Evolutionary conservation across 2,329 filamentous ascomycete genomes (phyloP).

Genomic region (Zymoseptoria crescenta): DNA sequence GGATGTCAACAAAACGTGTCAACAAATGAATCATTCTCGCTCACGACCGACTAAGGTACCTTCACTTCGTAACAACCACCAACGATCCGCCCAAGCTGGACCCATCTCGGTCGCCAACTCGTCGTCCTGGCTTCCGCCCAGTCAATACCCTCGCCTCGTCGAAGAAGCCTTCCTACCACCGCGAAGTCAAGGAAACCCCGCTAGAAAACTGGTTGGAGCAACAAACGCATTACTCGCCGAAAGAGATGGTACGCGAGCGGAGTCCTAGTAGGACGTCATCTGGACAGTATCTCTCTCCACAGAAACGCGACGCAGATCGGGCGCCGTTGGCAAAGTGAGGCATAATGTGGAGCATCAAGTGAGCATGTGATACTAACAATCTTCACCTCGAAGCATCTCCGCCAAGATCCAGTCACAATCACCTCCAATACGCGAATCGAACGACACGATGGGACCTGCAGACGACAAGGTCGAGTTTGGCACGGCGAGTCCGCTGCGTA

Average conservation of each 20-base stretch:
- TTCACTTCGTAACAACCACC: not conserved
- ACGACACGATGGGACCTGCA: constrained; percentile 2
- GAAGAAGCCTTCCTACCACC: constrained; percentile 6
- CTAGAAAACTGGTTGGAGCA: constrained; percentile 1
- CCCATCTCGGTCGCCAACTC: constrained; percentile 5
- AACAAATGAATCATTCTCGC: not conserved
- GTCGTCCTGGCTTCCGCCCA: constrained; percentile 10
- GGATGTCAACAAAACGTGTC: no score
- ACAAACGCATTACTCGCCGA: not conserved
- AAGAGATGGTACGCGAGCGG: constrained; percentile 20
- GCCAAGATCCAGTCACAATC: constrained; percentile 27
- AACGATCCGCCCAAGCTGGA: not conserved
- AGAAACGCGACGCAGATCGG: constrained; percentile 16
- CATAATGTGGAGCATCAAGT: not conserved
- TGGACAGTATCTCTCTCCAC: constrained; percentile 14
- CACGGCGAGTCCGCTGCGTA: constrained; percentile 49
- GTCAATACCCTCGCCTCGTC: constrained; percentile 17
- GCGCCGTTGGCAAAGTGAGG: constrained; percentile 22
- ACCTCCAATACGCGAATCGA: constrained; percentile 5
- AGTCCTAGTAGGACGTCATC: constrained; percentile 16
- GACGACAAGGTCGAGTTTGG: constrained; percentile 46
- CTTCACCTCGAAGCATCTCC: constrained; percentile 17
- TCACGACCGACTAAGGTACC: no score
- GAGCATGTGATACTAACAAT: not conserved
- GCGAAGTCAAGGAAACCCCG: not conserved